Evolutionary conservation across 805 yeast species (phyloP), one percentile per base, ranked within the genome.

Genomic region (Zygosaccharomyces rouxii): DNA sequence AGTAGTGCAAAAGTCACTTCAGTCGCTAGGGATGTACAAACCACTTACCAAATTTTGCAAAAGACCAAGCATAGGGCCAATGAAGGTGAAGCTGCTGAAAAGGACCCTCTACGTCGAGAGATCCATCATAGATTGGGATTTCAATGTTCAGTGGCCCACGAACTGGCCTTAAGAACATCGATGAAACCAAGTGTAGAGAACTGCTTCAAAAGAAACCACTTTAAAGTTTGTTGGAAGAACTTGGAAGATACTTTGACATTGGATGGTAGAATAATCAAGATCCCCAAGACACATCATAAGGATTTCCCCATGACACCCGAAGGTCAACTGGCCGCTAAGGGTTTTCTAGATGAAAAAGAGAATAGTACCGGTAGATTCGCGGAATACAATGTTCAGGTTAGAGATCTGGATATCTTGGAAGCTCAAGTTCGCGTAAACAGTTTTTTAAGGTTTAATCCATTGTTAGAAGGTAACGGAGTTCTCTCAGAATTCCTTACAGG

Each of bases 21-120:
- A 21, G 62, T 75, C 39, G 71, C 74, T 44, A 66, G 76, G 54
- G 79, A 78, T 54, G 52, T 49, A 18, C 77, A 73, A 46, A 60
- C 63, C 14, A 75, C 75, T 68, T 76, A 69, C 56, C 56, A 63
- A 23, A 68, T 76, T 29, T 37, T 55, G 47, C 71, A 71, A 46
- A 52, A 47, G 30, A 59, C 67, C 35, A 62, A 61, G 48, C 60
- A 58, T 44, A 49, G 58, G 22, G 59, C 54, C 5, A 48, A 54
- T 37, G 58, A 55, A 38, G 59, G 59, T 14, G 57, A 57, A 33
- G 48, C 59, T 10, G 56, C 53, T 13, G 49, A 53, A 19, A 42
- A 35, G 13, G 57, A 57, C 43, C 57, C 57, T 2, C 25, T 52
- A 13, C 49, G 55, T 18, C 54, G 42, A 31, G 48, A 50, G 16